Conservation (phyloP, 768 basidiomycete genomes). For the Kwoniella botswanensis region DNA sequence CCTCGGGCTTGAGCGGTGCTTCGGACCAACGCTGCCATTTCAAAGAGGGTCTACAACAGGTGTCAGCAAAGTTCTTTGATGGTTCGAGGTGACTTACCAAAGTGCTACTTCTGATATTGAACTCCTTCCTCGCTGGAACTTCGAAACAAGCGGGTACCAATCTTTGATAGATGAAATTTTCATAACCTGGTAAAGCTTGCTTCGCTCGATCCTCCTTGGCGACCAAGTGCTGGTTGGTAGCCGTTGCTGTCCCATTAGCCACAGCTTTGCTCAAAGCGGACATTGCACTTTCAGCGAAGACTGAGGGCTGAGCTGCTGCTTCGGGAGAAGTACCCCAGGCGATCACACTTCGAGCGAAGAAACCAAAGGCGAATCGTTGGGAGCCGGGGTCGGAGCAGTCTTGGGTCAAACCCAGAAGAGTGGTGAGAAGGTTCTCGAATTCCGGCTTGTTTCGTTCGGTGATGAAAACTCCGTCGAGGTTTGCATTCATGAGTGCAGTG, state of each 20-base stretch:
- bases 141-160: conserved; percentile 81
- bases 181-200: conserved; percentile 78
- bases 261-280: conserved; percentile 59
- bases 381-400: conserved; percentile 76
- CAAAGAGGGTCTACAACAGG: conserved; percentile 74
- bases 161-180: conserved; percentile 85
- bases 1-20: conserved; percentile 76
- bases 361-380: conserved; percentile 78
- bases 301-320: conserved; percentile 40
- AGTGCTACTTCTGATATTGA: conserved; percentile 85
- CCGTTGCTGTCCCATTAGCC: conserved; percentile 37
- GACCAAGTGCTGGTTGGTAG: conserved; percentile 59
- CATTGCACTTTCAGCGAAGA: conserved; percentile 55
- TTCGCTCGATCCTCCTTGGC: conserved; percentile 48
- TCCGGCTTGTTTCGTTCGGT: conserved; percentile 77
- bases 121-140: conserved; percentile 75
- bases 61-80: background rate
- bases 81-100: conserved; percentile 64
- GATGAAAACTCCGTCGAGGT: conserved; percentile 80
- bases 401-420: conserved; percentile 72
- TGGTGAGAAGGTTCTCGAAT: conserved; percentile 74
- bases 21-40: conserved; percentile 85
- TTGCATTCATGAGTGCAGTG: conserved; percentile 78
- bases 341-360: conserved; percentile 64
- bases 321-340: conserved; percentile 58